Conservation (phyloP, 768 basidiomycete species). For the Megacollybia marginata region DNA sequence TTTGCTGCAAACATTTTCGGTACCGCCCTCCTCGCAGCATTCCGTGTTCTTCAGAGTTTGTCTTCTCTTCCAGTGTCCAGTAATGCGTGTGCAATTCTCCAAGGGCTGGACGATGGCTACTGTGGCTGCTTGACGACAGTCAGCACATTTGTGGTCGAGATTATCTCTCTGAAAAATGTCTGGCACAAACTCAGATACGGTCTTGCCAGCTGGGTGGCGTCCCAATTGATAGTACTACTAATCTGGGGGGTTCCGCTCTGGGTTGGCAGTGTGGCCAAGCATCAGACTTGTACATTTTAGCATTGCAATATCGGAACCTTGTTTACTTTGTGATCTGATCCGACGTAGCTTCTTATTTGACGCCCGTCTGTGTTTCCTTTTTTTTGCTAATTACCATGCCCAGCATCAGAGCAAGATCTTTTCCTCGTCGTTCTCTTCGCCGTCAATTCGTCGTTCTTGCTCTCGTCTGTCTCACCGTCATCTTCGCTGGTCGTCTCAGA, state of each 20-base stretch:
- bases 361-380: no score
- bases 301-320: no score
- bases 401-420: no score
- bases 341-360: no score
- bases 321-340: no score
- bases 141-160: slow-evolving; percentile 86
- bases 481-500: background rate
- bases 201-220: slow-evolving; percentile 55
- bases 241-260: slow-evolving; percentile 65
- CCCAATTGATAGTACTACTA: slow-evolving; percentile 63
- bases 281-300: background rate
- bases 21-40: slow-evolving; percentile 73
- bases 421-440: background rate
- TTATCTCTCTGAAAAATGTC: slow-evolving; percentile 41
- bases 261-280: slow-evolving; percentile 33
- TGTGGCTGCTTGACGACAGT: slow-evolving; percentile 94
- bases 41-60: slow-evolving; percentile 63
- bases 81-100: slow-evolving; percentile 62
- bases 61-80: slow-evolving; percentile 30
- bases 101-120: slow-evolving; percentile 85
- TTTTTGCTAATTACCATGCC: no score
- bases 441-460: background rate
- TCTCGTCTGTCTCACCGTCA: background rate
- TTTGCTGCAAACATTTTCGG: slow-evolving; percentile 69
- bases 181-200: slow-evolving; percentile 65